phyloP scores from a whole-genome alignment of 2,329 filamentous ascomycete species.

The Graphilbum fragrans region DNA sequence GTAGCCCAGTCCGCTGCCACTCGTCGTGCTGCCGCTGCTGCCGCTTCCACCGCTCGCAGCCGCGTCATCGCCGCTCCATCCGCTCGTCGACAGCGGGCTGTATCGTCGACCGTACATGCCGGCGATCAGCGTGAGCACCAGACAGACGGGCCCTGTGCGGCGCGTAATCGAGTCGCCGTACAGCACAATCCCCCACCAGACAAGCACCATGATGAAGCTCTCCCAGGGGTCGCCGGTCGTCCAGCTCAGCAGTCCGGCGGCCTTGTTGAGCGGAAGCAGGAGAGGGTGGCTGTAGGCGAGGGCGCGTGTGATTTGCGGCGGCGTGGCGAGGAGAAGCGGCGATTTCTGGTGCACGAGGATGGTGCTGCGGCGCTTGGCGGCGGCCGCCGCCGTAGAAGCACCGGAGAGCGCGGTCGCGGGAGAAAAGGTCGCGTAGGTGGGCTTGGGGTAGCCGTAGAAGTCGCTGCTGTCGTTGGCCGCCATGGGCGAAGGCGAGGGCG shows the following conservation, averaged over 20 bases:
- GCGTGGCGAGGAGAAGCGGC: slow-evolving; percentile 81
- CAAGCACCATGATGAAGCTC: slow-evolving; percentile 77
- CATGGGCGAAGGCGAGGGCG: slow-evolving; percentile 2
- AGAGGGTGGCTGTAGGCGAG: slow-evolving; percentile 95
- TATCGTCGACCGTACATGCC: slow-evolving; percentile 90
- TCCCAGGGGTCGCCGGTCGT: slow-evolving; percentile 91
- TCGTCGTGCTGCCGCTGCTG: neutral
- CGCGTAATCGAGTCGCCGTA: slow-evolving; percentile 79
- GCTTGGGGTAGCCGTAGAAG: slow-evolving; percentile 31
- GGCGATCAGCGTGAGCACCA: slow-evolving; percentile 67
- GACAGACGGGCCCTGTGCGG: slow-evolving; percentile 69
- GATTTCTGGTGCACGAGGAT: slow-evolving; percentile 97
- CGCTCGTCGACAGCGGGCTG: slow-evolving; percentile 79
- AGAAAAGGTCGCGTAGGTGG: slow-evolving; percentile 84
- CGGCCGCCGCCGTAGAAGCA: slow-evolving; percentile 35
- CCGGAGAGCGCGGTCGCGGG: slow-evolving; percentile 64
- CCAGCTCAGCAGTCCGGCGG: slow-evolving; percentile 83
- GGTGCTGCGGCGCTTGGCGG: slow-evolving; percentile 69
- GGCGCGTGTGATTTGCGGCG: slow-evolving; percentile 85
- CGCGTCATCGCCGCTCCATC: slow-evolving; percentile 45
- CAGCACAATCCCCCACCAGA: slow-evolving; percentile 75
- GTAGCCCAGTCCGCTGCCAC: slow-evolving; percentile 9
- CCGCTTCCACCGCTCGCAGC: slow-evolving; percentile 53
- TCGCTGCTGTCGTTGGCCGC: slow-evolving; percentile 13
- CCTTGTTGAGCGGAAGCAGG: slow-evolving; percentile 73